These are phyloP conservation scores for Paratinospora sagittata DNA, from an alignment of 164 flowering plant genomes.

Conservation along the genomic window DNA sequence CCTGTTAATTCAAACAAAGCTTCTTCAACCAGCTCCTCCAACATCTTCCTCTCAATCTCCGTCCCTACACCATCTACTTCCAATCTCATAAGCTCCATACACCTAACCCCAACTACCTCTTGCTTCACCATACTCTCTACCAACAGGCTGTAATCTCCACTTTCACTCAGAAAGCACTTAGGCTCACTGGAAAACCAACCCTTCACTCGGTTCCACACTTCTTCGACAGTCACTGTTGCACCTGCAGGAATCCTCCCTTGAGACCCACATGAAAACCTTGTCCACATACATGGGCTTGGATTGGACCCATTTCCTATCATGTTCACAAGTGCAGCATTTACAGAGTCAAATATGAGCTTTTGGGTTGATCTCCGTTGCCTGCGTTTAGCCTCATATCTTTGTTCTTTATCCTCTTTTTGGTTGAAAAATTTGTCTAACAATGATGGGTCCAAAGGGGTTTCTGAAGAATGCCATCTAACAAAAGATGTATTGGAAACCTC, in stretches of 20 bases:
- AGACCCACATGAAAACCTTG: conserved; percentile 10
- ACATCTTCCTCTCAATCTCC: conserved; percentile 56
- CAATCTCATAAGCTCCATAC: conserved; percentile 42
- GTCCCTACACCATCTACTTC: conserved; percentile 53
- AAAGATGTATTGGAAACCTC: conserved; percentile 26
- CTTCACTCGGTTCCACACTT: conserved; percentile 27
- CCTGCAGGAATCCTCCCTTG: conserved; percentile 4
- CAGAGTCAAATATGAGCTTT: conserved; percentile 75
- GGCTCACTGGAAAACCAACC: conserved; percentile 33
- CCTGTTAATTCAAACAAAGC: conserved; percentile 56
- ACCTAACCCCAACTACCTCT: conserved; percentile 61
- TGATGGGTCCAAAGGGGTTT: conserved; percentile 66
- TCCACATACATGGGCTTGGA: conserved; percentile 17
- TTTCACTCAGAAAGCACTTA: conserved; percentile 24
- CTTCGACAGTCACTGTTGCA: conserved; percentile 15
- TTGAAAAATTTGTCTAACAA: conserved; percentile 50
- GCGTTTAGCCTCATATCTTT: conserved; percentile 45
- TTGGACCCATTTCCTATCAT: conserved; percentile 25
- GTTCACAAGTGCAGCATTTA: conserved; percentile 65
- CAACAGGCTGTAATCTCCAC: conserved; percentile 48
- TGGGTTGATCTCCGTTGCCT: conserved; percentile 55
- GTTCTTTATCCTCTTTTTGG: conserved; percentile 31
- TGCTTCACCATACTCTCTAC: conserved; percentile 58
- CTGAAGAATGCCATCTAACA: conserved; percentile 62
- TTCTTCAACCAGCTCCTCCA: conserved; percentile 76